phyloP scores from a whole-genome alignment of 768 basidiomycete genomes.

The Mrakia frigida region DNA sequence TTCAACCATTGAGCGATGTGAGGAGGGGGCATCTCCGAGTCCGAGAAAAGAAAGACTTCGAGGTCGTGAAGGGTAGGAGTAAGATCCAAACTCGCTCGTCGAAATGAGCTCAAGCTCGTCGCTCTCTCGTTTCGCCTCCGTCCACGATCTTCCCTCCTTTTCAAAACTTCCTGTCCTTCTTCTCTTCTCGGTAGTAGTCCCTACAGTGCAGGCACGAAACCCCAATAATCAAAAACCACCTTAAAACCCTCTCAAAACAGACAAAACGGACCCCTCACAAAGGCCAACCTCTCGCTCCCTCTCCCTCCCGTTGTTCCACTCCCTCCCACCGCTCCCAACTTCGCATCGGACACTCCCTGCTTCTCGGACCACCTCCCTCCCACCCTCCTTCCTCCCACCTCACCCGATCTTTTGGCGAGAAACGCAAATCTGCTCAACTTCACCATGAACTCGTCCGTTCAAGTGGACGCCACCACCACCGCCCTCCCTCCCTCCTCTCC shows the following conservation, averaged over 20 bases:
- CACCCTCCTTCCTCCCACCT: too few species aligned
- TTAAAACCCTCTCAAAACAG: background rate
- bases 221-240: background rate
- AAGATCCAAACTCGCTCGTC: background rate
- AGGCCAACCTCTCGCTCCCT: background rate
- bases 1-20: constrained; percentile 27
- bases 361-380: too few species aligned
- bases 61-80: too few species aligned
- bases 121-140: background rate
- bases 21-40: constrained; percentile 17
- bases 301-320: background rate
- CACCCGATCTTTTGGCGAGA: background rate
- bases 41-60: too few species aligned
- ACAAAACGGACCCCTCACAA: background rate
- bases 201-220: constrained; percentile 1
- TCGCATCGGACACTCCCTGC: too few species aligned
- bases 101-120: background rate
- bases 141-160: background rate
- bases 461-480: background rate
- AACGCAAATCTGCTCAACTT: background rate
- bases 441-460: background rate
- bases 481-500: background rate
- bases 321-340: background rate
- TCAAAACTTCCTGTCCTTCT: background rate
- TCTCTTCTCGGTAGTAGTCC: background rate